Percentiles rank a stretch among this genome's conserved stretches.
Conservation (phyloP, 2,329 filamentous ascomycete species). For the Sclerotinia spermophila region DNA sequence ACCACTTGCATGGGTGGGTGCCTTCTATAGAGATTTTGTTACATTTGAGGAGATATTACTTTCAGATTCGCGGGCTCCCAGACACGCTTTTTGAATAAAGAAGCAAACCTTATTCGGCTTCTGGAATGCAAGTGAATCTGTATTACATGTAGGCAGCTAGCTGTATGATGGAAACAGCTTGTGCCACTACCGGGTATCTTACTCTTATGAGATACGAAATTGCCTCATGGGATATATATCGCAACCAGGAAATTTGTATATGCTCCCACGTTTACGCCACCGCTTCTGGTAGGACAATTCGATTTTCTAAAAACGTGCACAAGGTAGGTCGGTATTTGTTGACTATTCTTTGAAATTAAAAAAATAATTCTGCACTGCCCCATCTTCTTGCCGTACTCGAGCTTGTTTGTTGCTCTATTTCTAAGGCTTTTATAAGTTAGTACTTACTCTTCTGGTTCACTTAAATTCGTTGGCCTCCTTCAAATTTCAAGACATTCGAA, state of each 20-base stretch:
- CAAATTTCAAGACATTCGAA: neutral
- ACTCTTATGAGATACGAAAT: neutral
- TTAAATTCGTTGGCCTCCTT: neutral
- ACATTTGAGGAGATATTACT: neutral
- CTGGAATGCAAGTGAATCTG: constrained; percentile 6
- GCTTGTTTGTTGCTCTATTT: neutral
- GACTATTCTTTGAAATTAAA: neutral
- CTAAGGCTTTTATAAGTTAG: neutral
- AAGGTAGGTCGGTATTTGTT: neutral
- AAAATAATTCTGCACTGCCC: neutral
- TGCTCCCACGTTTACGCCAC: neutral
- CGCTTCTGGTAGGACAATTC: neutral
- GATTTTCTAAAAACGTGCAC: neutral
- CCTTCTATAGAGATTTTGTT: neutral
- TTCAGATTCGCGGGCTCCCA: neutral
- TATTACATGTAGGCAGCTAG: neutral
- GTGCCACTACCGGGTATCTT: neutral
- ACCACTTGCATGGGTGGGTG: neutral
- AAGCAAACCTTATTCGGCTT: neutral
- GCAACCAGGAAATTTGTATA: neutral
- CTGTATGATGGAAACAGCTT: neutral
- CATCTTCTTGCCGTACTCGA: neutral
- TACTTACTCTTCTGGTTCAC: neutral
- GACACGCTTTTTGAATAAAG: neutral
- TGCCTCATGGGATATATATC: neutral